Evolutionary conservation across 257 asterid species (phyloP), one percentile per base, ranked within the genome.

Genomic region (Solanum commersonii): DNA sequence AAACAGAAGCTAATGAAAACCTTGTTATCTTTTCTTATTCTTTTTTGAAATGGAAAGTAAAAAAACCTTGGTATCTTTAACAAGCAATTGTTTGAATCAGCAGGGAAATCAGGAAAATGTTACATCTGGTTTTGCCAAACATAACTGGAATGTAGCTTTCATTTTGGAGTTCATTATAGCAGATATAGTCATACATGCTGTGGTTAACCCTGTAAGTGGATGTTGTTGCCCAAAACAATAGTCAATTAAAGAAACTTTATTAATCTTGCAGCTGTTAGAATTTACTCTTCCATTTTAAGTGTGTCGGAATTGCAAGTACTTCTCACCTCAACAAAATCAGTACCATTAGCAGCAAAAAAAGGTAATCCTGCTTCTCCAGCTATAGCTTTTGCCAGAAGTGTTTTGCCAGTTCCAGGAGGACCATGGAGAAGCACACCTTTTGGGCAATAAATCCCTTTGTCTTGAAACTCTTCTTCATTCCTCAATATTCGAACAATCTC

Each of bases 311-410:
- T 18, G 40, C 38, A 49, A 84, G 71, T 59, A 83, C 71, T 87
- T 56, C 94, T 91, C 91, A 97, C 99, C 99, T 97, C 99, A 18
- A 97, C 99, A 93, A 97, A 97, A 91, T 97, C 99, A 86, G 99
- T 97, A 83, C 99, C 99, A 90, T 93, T 97, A 90, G 98, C 95
- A 18, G 99, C 99, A 90, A 97, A 96, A 93, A 97, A 97, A 29
- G 99, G 99, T 90, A 97, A 98, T 16, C 99, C 99, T 52, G 99
- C 99, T 92, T 97, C 99, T 70, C 99, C 99, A 91, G 99, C 99
- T 89, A 97, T 97, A 85, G 99, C 99, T 93, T 96, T 97, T 83
- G 99, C 99, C 60, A 97, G 94, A 92, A 97, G 99, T 86, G 99
- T 97, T 95, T 97, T 97, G 89, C 99, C 99, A 90, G 99, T 97